These are phyloP conservation scores for Chamaenerion angustifolium DNA, from an alignment of 345 rosid genomes.

Conservation along the genomic window DNA sequence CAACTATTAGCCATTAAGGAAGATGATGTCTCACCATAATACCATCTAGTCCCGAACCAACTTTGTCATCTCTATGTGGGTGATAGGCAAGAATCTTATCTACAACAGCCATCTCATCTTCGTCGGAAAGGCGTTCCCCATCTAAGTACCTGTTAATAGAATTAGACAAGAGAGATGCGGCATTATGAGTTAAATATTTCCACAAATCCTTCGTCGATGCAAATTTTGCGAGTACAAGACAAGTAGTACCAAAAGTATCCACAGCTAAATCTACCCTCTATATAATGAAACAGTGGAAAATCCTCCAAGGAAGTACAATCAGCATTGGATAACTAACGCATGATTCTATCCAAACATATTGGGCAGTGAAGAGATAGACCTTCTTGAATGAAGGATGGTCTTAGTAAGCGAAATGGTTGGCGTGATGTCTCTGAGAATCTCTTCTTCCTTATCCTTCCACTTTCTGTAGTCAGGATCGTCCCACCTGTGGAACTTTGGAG, in stretches of 20 bases:
- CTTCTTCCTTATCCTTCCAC: slow-evolving; percentile 68
- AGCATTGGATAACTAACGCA: neutral
- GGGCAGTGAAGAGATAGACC: slow-evolving; percentile 19
- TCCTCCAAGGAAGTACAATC: neutral
- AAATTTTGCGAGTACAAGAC: neutral
- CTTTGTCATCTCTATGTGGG: slow-evolving; percentile 59
- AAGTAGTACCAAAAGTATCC: too few species aligned
- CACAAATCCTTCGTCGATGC: neutral
- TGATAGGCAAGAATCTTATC: slow-evolving; percentile 60
- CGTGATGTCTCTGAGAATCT: slow-evolving; percentile 51
- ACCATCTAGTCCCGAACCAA: slow-evolving; percentile 62
- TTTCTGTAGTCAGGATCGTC: slow-evolving; percentile 62
- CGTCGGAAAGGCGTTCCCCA: slow-evolving; percentile 2
- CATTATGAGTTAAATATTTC: neutral
- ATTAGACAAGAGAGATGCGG: neutral
- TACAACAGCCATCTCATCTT: slow-evolving; percentile 16
- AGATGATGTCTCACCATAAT: slow-evolving; percentile 38
- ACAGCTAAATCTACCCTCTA: neutral
- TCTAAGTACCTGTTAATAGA: slow-evolving; percentile 1
- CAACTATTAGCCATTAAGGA: neutral
- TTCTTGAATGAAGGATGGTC: slow-evolving; percentile 63
- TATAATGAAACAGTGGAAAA: neutral
- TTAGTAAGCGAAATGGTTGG: slow-evolving; percentile 40
- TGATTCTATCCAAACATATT: neutral
- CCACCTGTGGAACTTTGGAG: slow-evolving; percentile 23